Conservation (phyloP, 2,329 filamentous ascomycete species). For the Zasmidium cellare region DNA sequence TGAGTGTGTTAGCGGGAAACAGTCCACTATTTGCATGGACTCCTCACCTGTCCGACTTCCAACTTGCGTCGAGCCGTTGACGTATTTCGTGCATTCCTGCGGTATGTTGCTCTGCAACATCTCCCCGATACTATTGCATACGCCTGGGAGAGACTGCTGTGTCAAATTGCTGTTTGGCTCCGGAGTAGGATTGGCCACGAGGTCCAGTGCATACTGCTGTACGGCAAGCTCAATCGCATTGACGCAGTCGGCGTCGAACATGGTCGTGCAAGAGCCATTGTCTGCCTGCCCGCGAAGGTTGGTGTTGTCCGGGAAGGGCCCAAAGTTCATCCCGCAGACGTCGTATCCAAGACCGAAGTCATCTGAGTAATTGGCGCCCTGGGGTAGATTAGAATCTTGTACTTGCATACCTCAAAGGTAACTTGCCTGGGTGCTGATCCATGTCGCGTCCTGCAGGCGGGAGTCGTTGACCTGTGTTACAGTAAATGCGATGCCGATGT, state of each 20-base stretch:
- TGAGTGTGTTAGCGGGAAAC: not conserved
- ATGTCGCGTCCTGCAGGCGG: conserved; percentile 1
- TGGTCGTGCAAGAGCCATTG: conserved; percentile 12
- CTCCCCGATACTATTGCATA: conserved; percentile 11
- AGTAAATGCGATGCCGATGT: conserved; percentile 6
- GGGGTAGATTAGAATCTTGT: too few relatives aligned
- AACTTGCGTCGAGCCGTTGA: not conserved
- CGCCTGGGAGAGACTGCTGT: conserved; percentile 10
- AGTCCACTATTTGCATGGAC: not conserved
- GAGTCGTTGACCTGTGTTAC: conserved; percentile 5
- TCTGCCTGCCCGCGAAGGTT: conserved; percentile 8
- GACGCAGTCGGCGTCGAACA: conserved; percentile 12
- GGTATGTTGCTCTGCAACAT: conserved; percentile 16
- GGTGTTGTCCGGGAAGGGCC: conserved; percentile 4
- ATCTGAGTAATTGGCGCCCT: conserved; percentile 14
- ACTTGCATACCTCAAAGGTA: too few relatives aligned
- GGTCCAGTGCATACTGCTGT: not conserved
- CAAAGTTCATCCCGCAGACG: conserved; percentile 10
- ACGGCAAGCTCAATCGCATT: not conserved
- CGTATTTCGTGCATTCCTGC: not conserved
- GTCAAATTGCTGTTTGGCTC: conserved; percentile 11
- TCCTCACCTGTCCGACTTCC: not conserved
- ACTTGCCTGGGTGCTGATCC: conserved; percentile 9
- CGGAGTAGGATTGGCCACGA: conserved; percentile 11
- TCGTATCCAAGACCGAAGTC: conserved; percentile 13